A percentile compares a stretch with the other conserved stretches of the same genome.
Conservation (phyloP, 768 basidiomycete species). For the Xanthoconium stramineum region DNA sequence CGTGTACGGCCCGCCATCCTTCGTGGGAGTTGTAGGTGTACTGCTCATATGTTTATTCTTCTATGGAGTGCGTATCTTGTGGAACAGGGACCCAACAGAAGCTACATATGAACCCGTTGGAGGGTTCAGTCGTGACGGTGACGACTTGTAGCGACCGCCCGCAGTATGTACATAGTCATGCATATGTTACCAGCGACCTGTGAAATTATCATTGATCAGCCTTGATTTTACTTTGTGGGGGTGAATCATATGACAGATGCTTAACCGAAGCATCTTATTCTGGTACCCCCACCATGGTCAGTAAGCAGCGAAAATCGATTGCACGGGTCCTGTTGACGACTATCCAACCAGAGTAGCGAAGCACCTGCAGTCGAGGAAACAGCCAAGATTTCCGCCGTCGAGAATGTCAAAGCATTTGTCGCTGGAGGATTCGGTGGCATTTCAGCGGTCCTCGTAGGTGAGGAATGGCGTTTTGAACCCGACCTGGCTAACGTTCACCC, state of each 20-base stretch:
- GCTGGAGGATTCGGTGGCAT: slow-evolving; percentile 93
- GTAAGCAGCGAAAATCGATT: slow-evolving; percentile 2
- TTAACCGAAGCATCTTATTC: slow-evolving; percentile 1
- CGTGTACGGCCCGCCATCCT: slow-evolving; percentile 66
- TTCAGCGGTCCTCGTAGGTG: slow-evolving; percentile 85
- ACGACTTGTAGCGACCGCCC: slow-evolving; percentile 25
- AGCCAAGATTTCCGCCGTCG: slow-evolving; percentile 29
- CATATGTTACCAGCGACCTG: slow-evolving; percentile 11
- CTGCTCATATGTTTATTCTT: slow-evolving; percentile 66
- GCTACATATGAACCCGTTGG: slow-evolving; percentile 90
- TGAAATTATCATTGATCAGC: slow-evolving; percentile 4
- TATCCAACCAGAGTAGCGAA: slow-evolving; percentile 23
- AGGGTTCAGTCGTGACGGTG: slow-evolving; percentile 63
- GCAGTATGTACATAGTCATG: slow-evolving; percentile 14
- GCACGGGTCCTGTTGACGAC: slow-evolving; percentile 5
- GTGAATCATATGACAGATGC: slow-evolving; percentile 29
- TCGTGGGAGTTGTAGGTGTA: slow-evolving; percentile 58
- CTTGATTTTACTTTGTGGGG: neutral
- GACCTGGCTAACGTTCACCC: slow-evolving; percentile 5
- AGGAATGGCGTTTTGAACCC: slow-evolving; percentile 23
- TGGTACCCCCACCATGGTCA: slow-evolving; percentile 26
- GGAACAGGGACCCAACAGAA: slow-evolving; percentile 74
- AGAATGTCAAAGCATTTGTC: slow-evolving; percentile 78
- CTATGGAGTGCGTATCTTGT: slow-evolving; percentile 65
- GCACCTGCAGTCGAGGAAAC: slow-evolving; percentile 17